Percentiles rank a stretch among this genome's conserved stretches.
Conservation (phyloP, 2,329 filamentous ascomycete genomes). For the Furcasterigmium sp. region DNA sequence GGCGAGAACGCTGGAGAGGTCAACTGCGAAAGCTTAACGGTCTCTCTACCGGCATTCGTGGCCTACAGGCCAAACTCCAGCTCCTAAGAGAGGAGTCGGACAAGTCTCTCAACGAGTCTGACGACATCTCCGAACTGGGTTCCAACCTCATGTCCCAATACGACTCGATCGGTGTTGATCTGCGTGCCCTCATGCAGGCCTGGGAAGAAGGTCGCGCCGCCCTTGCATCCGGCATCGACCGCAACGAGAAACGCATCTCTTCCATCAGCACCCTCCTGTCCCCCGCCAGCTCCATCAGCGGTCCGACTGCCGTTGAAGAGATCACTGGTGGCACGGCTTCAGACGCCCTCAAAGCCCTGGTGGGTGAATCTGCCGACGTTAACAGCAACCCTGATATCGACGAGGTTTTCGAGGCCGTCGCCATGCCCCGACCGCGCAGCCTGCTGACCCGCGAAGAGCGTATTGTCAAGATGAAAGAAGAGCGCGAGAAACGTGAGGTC, state of each 20-base stretch:
- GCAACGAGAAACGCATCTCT: constrained; percentile 66
- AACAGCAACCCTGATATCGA: constrained; percentile 57
- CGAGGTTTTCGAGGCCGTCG: constrained; percentile 89
- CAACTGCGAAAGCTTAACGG: constrained; percentile 86
- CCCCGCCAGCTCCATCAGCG: constrained; percentile 59
- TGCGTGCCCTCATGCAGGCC: constrained; percentile 72
- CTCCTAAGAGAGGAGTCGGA: constrained; percentile 87
- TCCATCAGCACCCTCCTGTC: constrained; percentile 57
- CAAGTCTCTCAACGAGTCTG: constrained; percentile 67
- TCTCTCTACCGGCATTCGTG: constrained; percentile 83
- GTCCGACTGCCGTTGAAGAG: constrained; percentile 59
- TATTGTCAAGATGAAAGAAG: constrained; percentile 81
- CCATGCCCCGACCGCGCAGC: constrained; percentile 63
- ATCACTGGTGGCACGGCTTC: constrained; percentile 30
- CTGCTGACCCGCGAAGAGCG: constrained; percentile 80
- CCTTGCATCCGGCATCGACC: constrained; percentile 74
- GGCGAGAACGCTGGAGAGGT: constrained; percentile 77
- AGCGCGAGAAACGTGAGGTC: constrained; percentile 68
- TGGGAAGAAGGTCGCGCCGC: constrained; percentile 88
- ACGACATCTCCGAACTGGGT: constrained; percentile 69
- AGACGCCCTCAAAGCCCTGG: constrained; percentile 71
- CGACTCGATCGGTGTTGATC: constrained; percentile 85
- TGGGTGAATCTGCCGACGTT: constrained; percentile 59
- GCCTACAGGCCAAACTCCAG: constrained; percentile 91
- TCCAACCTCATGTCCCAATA: constrained; percentile 81